Percentiles rank a stretch among this genome's conserved stretches.
Conservation (phyloP, 2,329 filamentous ascomycete genomes). For the Trichoderma aggressivum region DNA sequence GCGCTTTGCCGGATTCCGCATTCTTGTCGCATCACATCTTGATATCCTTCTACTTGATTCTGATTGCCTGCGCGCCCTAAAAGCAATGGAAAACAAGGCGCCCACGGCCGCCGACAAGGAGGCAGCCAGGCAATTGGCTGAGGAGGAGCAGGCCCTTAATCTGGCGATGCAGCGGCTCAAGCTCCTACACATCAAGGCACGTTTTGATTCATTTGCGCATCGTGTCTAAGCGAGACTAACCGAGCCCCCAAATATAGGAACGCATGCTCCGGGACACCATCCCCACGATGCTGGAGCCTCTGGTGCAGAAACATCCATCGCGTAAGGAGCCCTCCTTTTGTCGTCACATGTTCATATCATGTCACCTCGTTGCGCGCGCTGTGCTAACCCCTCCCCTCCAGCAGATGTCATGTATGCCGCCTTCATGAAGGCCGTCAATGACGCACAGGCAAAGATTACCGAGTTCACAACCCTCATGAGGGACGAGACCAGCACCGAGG, state of each 20-base stretch:
- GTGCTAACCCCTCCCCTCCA: background rate
- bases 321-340: slow-evolving; percentile 40
- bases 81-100: slow-evolving; percentile 21
- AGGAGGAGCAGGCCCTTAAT: slow-evolving; percentile 50
- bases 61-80: background rate
- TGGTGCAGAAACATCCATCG: slow-evolving; percentile 48
- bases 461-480: slow-evolving; percentile 48
- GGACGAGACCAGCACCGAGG: slow-evolving; percentile 45
- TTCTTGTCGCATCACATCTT: background rate
- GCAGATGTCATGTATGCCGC: slow-evolving; percentile 29
- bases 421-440: slow-evolving; percentile 46
- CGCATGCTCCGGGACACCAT: slow-evolving; percentile 37
- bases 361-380: background rate
- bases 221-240: slow-evolving; percentile 21
- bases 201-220: background rate
- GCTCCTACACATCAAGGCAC: slow-evolving; percentile 54
- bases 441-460: slow-evolving; percentile 49
- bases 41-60: background rate
- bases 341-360: background rate
- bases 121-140: slow-evolving; percentile 31
- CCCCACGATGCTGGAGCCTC: slow-evolving; percentile 42
- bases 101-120: slow-evolving; percentile 23
- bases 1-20: background rate
- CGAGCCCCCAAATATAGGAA: slow-evolving; percentile 26
- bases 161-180: slow-evolving; percentile 50